A percentile compares a stretch with the other conserved stretches of the same genome.
phyloP scores from a whole-genome alignment of 805 yeast genomes.

The Wickerhamomyces chaumierensis region DNA sequence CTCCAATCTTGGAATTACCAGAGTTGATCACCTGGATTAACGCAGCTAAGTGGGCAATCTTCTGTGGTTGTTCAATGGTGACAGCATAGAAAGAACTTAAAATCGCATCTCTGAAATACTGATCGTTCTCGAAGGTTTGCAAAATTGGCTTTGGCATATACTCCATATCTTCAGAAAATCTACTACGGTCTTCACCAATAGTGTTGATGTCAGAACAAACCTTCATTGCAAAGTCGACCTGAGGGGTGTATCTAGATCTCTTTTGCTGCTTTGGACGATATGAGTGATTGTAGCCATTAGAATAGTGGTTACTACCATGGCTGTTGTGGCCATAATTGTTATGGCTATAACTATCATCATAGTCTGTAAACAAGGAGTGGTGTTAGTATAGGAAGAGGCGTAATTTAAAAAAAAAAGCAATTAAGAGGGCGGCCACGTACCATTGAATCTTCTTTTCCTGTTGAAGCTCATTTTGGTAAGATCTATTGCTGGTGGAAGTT shows the following conservation, averaged over 20 bases:
- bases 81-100: slow-evolving; percentile 58
- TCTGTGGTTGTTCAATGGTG: slow-evolving; percentile 84
- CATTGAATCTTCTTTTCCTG: slow-evolving; percentile 17
- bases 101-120: slow-evolving; percentile 45
- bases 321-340: not conserved
- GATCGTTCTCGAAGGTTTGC: slow-evolving; percentile 53
- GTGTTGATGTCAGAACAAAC: slow-evolving; percentile 41
- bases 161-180: slow-evolving; percentile 50
- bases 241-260: slow-evolving; percentile 29
- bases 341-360: slow-evolving; percentile 16
- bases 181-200: slow-evolving; percentile 41
- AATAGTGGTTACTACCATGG: not conserved
- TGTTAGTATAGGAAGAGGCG: not conserved
- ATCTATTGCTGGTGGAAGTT: slow-evolving; percentile 1
- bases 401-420: not conserved
- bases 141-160: slow-evolving; percentile 57
- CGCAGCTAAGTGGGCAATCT: slow-evolving; percentile 60
- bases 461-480: slow-evolving; percentile 14
- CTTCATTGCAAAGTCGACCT: slow-evolving; percentile 33
- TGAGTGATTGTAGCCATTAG: not conserved
- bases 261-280: slow-evolving; percentile 2
- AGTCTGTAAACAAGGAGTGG: slow-evolving; percentile 4
- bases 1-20: slow-evolving; percentile 53
- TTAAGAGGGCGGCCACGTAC: slow-evolving; percentile 7
- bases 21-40: slow-evolving; percentile 58